Base-by-base conservation (phyloP, 2,329 filamentous ascomycete species). In the Fusarium begoniae region DNA sequence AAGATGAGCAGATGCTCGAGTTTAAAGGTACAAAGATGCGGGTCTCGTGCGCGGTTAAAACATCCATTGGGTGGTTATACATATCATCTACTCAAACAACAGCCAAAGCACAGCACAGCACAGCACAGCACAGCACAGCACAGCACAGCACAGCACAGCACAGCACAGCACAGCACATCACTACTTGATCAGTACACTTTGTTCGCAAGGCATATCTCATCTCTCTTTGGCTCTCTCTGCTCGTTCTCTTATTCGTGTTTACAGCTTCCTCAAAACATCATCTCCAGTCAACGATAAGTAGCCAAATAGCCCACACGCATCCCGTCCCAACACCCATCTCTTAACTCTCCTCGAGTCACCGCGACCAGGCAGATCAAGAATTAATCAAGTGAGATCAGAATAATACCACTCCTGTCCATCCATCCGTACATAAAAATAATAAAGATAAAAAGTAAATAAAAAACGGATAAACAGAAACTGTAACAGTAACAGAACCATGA, bases 281-380 rank as follows among this genome's bases (percentile, higher is more conserved):
- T 12, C 10, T 15, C 41, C 41, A 18, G 10, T 58, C 40, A 58
- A 40, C 20, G 28, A 63, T 61, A 44, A 44, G 41, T 44, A 53
- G 43, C 63, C 58, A 58, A 55, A 37, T 72, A 61, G 67, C 65
- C 60, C 70, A 66, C 74, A 64, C 35, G 11, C 40, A 35, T 71
- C 47, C 48, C 66, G 56, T 58, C 30, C 59, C 45, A 55, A 62
- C 63, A 60, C 40, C 18, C 53, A 62, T 45, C 62, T 64, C 45
- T 51, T 51, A 44, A 44, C 67, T 69, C 70, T 50, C 70, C 65
- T 66, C 63, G 56, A 57, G 58, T 66, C 47, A 71, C 75, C 72
- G 73, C 77, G 67, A 72, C 77, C 75, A 71, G 69, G 75, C 75
- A 69, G 64, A 77, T 69, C 63, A 69, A 75, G 62, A 69, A 78